A percentile compares a stretch with the other conserved stretches of the same genome.
Conservation (phyloP, 2,329 filamentous ascomycete genomes). For the Hypoxylon sp. region DNA sequence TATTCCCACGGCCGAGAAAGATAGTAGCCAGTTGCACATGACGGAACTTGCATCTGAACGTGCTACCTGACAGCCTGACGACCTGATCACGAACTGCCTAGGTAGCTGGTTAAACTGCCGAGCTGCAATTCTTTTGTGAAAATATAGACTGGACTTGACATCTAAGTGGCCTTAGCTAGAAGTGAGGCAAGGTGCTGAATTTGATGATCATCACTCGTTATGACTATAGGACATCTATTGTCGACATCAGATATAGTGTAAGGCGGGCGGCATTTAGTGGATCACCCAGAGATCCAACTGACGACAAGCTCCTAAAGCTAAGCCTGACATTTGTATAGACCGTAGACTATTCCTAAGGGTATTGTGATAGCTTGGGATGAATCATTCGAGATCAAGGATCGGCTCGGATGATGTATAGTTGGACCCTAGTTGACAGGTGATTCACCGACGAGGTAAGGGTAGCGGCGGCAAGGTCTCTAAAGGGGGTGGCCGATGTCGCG, state of each 20-base stretch:
- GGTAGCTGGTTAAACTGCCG: slow-evolving; percentile 3
- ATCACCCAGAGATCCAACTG: slow-evolving; percentile 12
- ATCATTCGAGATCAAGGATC: slow-evolving; percentile 21
- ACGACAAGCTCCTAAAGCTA: slow-evolving; percentile 21
- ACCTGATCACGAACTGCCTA: too few relatives aligned
- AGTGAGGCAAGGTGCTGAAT: slow-evolving; percentile 7
- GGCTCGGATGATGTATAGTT: slow-evolving; percentile 19
- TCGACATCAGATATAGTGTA: slow-evolving; percentile 10
- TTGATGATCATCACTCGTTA: slow-evolving; percentile 27
- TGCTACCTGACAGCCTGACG: slow-evolving; percentile 10
- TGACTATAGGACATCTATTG: slow-evolving; percentile 12
- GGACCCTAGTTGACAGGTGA: slow-evolving; percentile 3
- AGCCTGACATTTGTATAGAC: slow-evolving; percentile 13
- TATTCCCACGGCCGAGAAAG: slow-evolving; percentile 20
- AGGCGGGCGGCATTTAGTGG: slow-evolving; percentile 16
- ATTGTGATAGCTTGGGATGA: slow-evolving; percentile 3
- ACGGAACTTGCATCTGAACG: slow-evolving; percentile 6
- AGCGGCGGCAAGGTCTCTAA: slow-evolving; percentile 4
- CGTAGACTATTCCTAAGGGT: not conserved
- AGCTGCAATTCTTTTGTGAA: not conserved
- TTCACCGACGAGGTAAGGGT: slow-evolving; percentile 4
- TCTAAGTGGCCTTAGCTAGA: slow-evolving; percentile 18
- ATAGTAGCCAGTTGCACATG: not conserved
- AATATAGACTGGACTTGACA: slow-evolving; percentile 21
- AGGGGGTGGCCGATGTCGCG: slow-evolving; percentile 33